Evolutionary conservation across 148 eudicot genomes (phyloP).

Genomic region (Chenopodium suecicum): DNA sequence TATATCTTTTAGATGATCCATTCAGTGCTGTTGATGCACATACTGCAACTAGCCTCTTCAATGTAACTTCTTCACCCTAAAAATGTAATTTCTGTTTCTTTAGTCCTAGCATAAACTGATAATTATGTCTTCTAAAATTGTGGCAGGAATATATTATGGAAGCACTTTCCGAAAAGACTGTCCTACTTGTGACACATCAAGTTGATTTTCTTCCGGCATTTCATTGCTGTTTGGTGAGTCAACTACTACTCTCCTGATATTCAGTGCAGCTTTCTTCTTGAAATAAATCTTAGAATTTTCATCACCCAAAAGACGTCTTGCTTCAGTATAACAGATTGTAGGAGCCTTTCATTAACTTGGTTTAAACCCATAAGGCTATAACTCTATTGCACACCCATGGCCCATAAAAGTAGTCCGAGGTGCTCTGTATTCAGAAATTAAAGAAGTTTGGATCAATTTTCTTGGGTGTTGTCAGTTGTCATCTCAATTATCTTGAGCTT

Average conservation of each 20-base stretch:
- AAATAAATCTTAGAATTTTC: neutral
- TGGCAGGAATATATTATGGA: slow-evolving; percentile 89
- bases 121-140: neutral
- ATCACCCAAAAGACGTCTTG: neutral
- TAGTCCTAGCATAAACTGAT: neutral
- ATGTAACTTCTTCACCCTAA: slow-evolving; percentile 34
- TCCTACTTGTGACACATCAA: slow-evolving; percentile 94
- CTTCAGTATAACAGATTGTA: neutral
- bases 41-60: slow-evolving; percentile 81
- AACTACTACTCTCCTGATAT: neutral
- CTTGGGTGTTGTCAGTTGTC: no score
- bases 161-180: slow-evolving; percentile 77
- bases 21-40: slow-evolving; percentile 99
- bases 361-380: no score
- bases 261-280: slow-evolving; percentile 1
- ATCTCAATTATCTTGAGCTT: no score
- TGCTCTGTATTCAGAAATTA: no score
- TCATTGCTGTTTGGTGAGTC: slow-evolving; percentile 74
- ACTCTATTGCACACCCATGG: no score
- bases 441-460: no score
- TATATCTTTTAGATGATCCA: slow-evolving; percentile 93
- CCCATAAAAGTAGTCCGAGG: no score
- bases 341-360: neutral
- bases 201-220: slow-evolving; percentile 97
- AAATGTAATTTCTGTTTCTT: neutral